Conservation (phyloP, 2,329 filamentous ascomycete species). For the Capronia epimyces region DNA sequence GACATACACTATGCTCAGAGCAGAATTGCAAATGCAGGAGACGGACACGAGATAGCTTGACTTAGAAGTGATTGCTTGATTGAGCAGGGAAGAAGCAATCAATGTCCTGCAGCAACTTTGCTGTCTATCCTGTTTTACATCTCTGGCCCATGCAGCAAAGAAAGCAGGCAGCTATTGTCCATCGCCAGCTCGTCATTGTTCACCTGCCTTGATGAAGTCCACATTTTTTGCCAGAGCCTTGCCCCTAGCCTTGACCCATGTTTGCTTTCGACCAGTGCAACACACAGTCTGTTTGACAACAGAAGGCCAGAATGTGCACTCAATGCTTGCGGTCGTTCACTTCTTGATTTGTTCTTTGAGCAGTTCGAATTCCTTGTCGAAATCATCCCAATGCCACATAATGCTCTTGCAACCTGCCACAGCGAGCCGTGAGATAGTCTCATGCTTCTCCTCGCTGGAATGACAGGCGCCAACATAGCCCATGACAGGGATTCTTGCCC, state of each 20-base stretch:
- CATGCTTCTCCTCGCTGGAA: slow-evolving; percentile 52
- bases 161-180: too few species aligned
- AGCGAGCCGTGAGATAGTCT: slow-evolving; percentile 65
- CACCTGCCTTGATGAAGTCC: too few species aligned
- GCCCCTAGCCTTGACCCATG: too few species aligned
- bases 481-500: slow-evolving; percentile 73
- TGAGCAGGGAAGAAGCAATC: neutral
- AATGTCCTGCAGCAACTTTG: neutral
- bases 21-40: too few species aligned
- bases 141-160: neutral
- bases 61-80: too few species aligned
- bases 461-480: slow-evolving; percentile 79
- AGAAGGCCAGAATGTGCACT: too few species aligned
- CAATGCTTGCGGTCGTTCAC: neutral
- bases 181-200: too few species aligned
- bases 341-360: slow-evolving; percentile 33
- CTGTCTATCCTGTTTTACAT: neutral
- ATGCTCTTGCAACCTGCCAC: slow-evolving; percentile 59
- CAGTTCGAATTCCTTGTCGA: slow-evolving; percentile 38
- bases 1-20: too few species aligned
- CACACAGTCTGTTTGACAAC: too few species aligned
- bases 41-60: too few species aligned
- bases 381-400: slow-evolving; percentile 49
- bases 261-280: too few species aligned
- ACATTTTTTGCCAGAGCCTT: too few species aligned